Evolutionary conservation across 257 asterid genomes (phyloP).

Genomic region (Solanum medicagineum): DNA sequence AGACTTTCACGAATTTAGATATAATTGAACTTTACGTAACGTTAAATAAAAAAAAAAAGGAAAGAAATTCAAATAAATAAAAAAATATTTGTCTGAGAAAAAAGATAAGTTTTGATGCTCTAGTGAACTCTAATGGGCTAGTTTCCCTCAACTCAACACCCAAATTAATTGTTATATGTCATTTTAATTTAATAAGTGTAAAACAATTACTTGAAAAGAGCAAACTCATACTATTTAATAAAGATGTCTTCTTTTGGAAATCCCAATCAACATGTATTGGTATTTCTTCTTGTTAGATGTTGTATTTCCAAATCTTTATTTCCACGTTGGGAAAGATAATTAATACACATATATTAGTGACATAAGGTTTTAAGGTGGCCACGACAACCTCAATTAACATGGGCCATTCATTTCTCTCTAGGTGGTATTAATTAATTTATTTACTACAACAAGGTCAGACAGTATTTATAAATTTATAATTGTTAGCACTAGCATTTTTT

Average conservation of each 20-base stretch:
- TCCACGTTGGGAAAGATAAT: slow-evolving; percentile 20
- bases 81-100: too few relatives aligned
- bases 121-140: too few relatives aligned
- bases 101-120: too few relatives aligned
- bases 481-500: not conserved
- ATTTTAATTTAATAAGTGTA: too few relatives aligned
- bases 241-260: not conserved
- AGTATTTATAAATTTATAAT: not conserved
- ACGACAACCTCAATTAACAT: slow-evolving; percentile 8
- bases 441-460: not conserved
- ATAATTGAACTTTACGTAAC: too few relatives aligned
- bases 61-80: too few relatives aligned
- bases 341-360: not conserved
- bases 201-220: not conserved
- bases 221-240: not conserved
- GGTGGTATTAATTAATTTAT: not conserved
- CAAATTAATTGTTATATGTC: too few relatives aligned
- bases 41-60: too few relatives aligned
- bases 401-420: slow-evolving; percentile 8
- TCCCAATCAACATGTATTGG: not conserved
- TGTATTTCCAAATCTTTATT: not conserved
- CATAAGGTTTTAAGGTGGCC: slow-evolving; percentile 18
- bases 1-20: too few relatives aligned
- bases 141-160: too few relatives aligned
- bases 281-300: not conserved